Conservation (phyloP, 306 rosid species). For the Acmispon strigosus region DNA sequence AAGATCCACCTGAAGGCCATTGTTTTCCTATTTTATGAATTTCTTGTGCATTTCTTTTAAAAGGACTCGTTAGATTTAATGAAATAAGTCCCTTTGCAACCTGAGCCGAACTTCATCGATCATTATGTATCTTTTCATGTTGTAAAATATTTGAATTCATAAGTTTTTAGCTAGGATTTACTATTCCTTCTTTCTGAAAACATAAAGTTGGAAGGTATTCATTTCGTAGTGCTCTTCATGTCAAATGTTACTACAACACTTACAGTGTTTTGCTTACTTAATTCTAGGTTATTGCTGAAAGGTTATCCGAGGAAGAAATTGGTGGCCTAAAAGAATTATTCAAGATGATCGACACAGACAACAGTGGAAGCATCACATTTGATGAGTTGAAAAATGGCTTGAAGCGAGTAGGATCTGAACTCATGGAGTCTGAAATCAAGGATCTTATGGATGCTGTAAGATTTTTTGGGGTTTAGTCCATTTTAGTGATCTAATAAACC, state of each 20-base stretch:
- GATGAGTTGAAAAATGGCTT: conserved; percentile 55
- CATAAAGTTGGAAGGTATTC: too few species aligned
- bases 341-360: conserved; percentile 54
- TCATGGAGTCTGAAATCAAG: conserved; percentile 57
- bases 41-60: too few species aligned
- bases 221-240: too few species aligned
- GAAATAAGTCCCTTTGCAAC: too few species aligned
- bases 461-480: background rate
- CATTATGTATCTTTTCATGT: too few species aligned
- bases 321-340: conserved; percentile 56
- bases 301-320: conserved; percentile 60
- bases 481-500: background rate
- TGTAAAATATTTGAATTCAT: too few species aligned
- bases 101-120: too few species aligned
- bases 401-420: conserved; percentile 56
- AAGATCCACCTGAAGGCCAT: background rate
- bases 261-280: conserved; percentile 8
- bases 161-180: too few species aligned
- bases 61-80: too few species aligned
- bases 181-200: too few species aligned
- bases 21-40: too few species aligned
- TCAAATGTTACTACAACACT: background rate
- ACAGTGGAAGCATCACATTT: conserved; percentile 54
- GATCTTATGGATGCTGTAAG: conserved; percentile 67
- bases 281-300: conserved; percentile 53